phyloP scores from a whole-genome alignment of 257 asterid species.

The Echium plantagineum region DNA sequence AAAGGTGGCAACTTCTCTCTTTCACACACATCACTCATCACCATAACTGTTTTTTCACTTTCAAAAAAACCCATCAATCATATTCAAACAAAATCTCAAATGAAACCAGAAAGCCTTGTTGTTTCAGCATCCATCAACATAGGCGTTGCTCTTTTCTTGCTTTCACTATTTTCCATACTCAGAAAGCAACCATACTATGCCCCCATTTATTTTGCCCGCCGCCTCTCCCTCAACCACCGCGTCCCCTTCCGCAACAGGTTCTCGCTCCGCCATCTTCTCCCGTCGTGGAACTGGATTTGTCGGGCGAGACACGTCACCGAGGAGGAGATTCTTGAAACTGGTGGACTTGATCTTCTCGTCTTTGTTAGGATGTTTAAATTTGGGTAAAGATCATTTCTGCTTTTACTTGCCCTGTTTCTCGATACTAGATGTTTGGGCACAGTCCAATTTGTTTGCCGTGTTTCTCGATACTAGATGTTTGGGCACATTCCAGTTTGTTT shows the following conservation, averaged over 20 bases:
- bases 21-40: background rate
- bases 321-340: slow-evolving; percentile 57
- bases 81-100: background rate
- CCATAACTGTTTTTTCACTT: background rate
- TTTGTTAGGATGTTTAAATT: slow-evolving; percentile 63
- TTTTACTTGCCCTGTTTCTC: too few species aligned
- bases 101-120: slow-evolving; percentile 57
- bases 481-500: too few species aligned
- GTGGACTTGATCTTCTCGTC: slow-evolving; percentile 77
- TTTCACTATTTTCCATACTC: slow-evolving; percentile 59
- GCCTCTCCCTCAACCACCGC: slow-evolving; percentile 50
- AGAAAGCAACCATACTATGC: slow-evolving; percentile 55
- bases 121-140: slow-evolving; percentile 74
- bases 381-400: slow-evolving; percentile 31
- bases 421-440: too few species aligned
- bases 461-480: too few species aligned
- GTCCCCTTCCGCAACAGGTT: slow-evolving; percentile 27
- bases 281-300: slow-evolving; percentile 63
- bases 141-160: slow-evolving; percentile 50
- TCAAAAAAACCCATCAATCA: background rate
- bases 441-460: too few species aligned
- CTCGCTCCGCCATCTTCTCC: slow-evolving; percentile 38
- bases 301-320: slow-evolving; percentile 43
- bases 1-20: slow-evolving; percentile 4
- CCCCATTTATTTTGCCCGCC: slow-evolving; percentile 65